Conservation (phyloP, 148 eudicot genomes). For the Chenopodium album region DNA sequence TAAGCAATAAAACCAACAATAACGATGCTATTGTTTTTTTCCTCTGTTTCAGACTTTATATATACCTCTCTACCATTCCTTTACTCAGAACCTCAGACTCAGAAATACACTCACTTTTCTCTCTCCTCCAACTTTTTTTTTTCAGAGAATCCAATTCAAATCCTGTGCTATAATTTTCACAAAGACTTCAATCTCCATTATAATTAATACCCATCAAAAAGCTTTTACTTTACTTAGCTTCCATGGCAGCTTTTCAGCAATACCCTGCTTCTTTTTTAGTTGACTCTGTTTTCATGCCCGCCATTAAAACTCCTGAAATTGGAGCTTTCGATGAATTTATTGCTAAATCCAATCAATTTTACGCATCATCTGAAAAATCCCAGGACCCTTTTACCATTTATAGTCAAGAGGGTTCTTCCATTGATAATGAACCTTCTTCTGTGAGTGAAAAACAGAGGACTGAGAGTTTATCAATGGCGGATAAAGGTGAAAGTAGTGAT, state of each 20-base stretch:
- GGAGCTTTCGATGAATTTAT: conserved; percentile 12
- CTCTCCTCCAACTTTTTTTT: conserved; percentile 3
- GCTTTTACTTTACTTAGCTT: background rate
- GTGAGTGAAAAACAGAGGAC: conserved; percentile 28
- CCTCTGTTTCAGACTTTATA: conserved; percentile 13
- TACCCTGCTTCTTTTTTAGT: conserved; percentile 28
- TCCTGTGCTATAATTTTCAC: conserved; percentile 3
- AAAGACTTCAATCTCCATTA: background rate
- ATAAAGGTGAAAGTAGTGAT: conserved; percentile 31
- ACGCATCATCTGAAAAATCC: background rate
- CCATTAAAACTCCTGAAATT: conserved; percentile 9
- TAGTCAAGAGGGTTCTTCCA: conserved; percentile 13
- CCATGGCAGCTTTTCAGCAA: conserved; percentile 44
- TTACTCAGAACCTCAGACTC: conserved; percentile 11
- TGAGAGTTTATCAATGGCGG: conserved; percentile 42
- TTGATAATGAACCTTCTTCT: conserved; percentile 20
- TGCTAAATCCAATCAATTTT: conserved; percentile 16
- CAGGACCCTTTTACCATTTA: conserved; percentile 1
- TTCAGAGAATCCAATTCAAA: conserved; percentile 13
- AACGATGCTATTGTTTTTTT: background rate
- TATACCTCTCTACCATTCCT: conserved; percentile 11
- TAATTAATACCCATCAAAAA: background rate
- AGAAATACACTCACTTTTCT: conserved; percentile 1
- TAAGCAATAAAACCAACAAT: background rate
- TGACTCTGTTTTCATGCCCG: conserved; percentile 24